Evolutionary conservation across 768 basidiomycete genomes (phyloP).

Genomic region (Nevesoporus exiguus): DNA sequence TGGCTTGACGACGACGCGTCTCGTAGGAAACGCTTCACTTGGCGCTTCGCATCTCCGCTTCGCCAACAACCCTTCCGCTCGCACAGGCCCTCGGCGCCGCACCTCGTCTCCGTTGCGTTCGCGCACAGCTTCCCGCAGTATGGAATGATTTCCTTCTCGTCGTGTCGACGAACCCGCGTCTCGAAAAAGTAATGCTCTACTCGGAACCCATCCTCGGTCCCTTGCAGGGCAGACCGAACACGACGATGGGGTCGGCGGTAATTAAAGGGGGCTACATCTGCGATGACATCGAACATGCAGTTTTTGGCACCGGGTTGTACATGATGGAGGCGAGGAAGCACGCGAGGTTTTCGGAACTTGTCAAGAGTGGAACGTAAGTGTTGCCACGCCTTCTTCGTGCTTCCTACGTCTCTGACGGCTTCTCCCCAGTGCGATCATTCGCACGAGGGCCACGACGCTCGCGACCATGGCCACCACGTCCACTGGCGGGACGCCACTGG

Average conservation of each 20-base stretch:
- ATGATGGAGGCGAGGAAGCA: slow-evolving; percentile 55
- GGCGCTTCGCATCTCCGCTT: slow-evolving; percentile 53
- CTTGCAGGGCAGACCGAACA: background rate
- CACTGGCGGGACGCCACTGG: slow-evolving; percentile 34
- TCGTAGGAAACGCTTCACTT: slow-evolving; percentile 50
- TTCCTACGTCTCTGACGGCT: slow-evolving; percentile 3
- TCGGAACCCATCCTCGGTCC: slow-evolving; percentile 21
- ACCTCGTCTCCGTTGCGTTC: slow-evolving; percentile 45
- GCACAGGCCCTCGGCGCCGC: slow-evolving; percentile 39
- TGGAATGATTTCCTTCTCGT: slow-evolving; percentile 56
- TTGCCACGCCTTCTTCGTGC: slow-evolving; percentile 1
- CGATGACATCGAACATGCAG: slow-evolving; percentile 29
- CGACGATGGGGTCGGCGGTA: slow-evolving; percentile 3
- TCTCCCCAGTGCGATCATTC: slow-evolving; percentile 30
- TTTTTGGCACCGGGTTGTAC: slow-evolving; percentile 52
- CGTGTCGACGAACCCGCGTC: slow-evolving; percentile 45
- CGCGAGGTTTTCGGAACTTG: slow-evolving; percentile 48
- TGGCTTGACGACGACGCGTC: slow-evolving; percentile 2
- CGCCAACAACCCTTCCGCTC: slow-evolving; percentile 23
- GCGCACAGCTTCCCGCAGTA: slow-evolving; percentile 52
- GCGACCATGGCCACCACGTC: slow-evolving; percentile 14
- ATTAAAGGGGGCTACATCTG: slow-evolving; percentile 9
- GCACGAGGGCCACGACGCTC: slow-evolving; percentile 36
- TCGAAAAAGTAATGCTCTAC: slow-evolving; percentile 45
- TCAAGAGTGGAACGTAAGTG: slow-evolving; percentile 51